Evolutionary conservation across 805 yeast species (phyloP), one percentile per base, ranked within the genome.

Genomic region (Pichia nanzhaoensis): DNA sequence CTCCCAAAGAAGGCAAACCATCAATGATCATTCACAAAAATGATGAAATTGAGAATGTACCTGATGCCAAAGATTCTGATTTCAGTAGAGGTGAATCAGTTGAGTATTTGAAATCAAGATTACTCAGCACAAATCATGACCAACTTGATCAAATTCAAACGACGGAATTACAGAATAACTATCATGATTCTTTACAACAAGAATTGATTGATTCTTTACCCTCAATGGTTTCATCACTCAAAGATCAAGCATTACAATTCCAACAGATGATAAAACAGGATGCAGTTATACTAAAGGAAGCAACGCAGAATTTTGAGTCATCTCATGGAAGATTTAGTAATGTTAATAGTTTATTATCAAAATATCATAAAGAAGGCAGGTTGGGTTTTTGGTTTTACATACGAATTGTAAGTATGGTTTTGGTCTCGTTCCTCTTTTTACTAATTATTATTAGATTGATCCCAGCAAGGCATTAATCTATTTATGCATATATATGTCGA

Each of bases 391-490:
- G 63, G 63, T 63, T 64, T 48, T 64, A 64, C 44, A 50, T 64
- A 17, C 36, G 65, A 28, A 51, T 64, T 9, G 46, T 53, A 33
- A 48, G 45, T 3, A 45, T 43, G n/a, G 53, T 61, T 5, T 42
- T 60, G 12, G 33, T 58, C 1, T 44, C 59, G 1, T 63, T 62
- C 46, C 20, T 56, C 14, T 50, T 62, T 31, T 48, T 61, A 18
- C 30, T 61, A 18, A 46, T 60, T 8, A 45, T 63, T 17, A 58
- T 63, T 16, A 52, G 66, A 37, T 39, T 63, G 34, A 55, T 62
- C 6, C 66, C 66, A 5, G 65, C 61, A 7, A 72, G 65, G 5
- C 75, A 67, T 41, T 65, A 66, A 30, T 61, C 64, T n/a, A 21
- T 20, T 27, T 20, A 43, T 66, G 21, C 18, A 45, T 31, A 52